These are phyloP conservation scores for Pholiota microspora DNA, from an alignment of 768 basidiomycete species.

Conservation along the genomic window DNA sequence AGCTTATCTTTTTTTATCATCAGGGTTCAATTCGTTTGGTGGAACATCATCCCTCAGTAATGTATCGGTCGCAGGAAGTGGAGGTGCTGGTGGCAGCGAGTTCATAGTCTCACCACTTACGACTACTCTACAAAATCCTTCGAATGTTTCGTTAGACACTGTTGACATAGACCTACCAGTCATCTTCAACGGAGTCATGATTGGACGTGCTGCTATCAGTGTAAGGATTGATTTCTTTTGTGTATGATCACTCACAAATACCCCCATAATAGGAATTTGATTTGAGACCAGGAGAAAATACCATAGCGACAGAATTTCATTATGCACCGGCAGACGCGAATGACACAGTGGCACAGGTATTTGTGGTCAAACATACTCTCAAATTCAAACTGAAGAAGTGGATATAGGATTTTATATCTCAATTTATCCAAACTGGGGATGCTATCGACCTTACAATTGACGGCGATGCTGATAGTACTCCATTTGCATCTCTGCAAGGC, in stretches of 20 bases:
- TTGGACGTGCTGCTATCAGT: conserved; percentile 59
- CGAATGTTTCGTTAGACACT: conserved; percentile 63
- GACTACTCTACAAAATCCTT: conserved; percentile 61
- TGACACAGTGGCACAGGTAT: conserved; percentile 58
- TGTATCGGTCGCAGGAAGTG: conserved; percentile 62
- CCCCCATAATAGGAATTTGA: conserved; percentile 48
- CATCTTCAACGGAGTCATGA: conserved; percentile 48
- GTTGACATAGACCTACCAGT: conserved; percentile 57
- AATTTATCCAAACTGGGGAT: conserved; percentile 55
- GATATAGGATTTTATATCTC: conserved; percentile 50
- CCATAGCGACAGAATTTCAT: conserved; percentile 57
- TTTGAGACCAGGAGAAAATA: conserved; percentile 57
- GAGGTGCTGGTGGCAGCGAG: conserved; percentile 57
- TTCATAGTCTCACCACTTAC: conserved; percentile 59
- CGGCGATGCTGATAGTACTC: conserved; percentile 59
- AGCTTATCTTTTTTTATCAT: background rate
- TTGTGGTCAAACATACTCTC: background rate
- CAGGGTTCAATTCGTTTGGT: conserved; percentile 62
- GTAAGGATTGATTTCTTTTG: conserved; percentile 32
- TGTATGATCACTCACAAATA: background rate
- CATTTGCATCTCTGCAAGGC: conserved; percentile 56
- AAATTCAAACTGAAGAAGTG: background rate
- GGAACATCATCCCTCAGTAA: conserved; percentile 50
- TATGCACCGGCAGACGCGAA: conserved; percentile 66
- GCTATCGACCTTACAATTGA: conserved; percentile 50